These are phyloP conservation scores for Rasamsonia emersonii DNA, from an alignment of 2,329 filamentous ascomycete species.

Conservation along the genomic window DNA sequence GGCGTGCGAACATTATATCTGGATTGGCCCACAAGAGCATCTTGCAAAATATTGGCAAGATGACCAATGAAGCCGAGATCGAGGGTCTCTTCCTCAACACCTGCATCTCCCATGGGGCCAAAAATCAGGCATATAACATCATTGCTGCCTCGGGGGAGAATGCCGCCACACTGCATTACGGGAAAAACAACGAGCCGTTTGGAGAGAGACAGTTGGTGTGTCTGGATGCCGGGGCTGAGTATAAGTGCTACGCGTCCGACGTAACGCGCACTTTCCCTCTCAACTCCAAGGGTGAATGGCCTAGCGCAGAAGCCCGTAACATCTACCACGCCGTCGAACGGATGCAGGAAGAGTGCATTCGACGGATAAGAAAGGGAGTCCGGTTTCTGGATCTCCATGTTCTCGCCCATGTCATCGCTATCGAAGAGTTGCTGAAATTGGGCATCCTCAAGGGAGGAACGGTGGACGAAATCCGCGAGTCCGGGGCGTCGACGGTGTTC, in stretches of 20 bases:
- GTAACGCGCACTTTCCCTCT: conserved; percentile 85
- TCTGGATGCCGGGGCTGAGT: conserved; percentile 75
- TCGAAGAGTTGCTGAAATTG: conserved; percentile 65
- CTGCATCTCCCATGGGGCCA: conserved; percentile 66
- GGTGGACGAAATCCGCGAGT: conserved; percentile 40
- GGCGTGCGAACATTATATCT: conserved; percentile 62
- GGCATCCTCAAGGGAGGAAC: conserved; percentile 62
- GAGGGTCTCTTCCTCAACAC: conserved; percentile 70
- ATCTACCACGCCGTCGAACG: conserved; percentile 77
- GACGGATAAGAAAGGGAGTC: conserved; percentile 62
- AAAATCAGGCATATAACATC: conserved; percentile 77
- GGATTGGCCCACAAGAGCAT: conserved; percentile 58
- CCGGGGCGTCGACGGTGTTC: conserved; percentile 31
- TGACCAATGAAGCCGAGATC: conserved; percentile 71
- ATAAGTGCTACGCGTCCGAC: conserved; percentile 62
- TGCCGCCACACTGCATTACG: conserved; percentile 81
- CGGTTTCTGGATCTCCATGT: conserved; percentile 75
- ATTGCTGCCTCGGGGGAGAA: conserved; percentile 76
- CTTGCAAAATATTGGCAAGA: conserved; percentile 52
- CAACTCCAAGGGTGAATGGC: conserved; percentile 44
- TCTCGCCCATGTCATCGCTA: conserved; percentile 71
- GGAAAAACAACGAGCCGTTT: conserved; percentile 65
- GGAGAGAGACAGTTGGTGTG: conserved; percentile 68
- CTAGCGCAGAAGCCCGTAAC: conserved; percentile 56
- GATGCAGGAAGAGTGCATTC: conserved; percentile 78